Conservation (phyloP, 306 rosid genomes). For the Castanea sativa region DNA sequence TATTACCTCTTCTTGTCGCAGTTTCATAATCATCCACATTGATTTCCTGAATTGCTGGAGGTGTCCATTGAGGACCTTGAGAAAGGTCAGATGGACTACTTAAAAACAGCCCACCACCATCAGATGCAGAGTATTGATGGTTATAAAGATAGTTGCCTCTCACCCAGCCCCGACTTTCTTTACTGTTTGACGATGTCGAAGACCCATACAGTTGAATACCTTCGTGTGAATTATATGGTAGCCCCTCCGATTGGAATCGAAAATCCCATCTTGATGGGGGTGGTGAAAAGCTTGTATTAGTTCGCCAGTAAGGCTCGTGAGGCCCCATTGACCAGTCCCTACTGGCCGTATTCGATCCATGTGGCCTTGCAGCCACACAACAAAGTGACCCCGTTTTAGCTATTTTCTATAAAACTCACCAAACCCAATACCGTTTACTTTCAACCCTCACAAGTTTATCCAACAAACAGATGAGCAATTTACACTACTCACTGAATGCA, state of each 20-base stretch:
- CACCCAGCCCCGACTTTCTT: constrained; percentile 67
- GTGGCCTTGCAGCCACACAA: constrained; percentile 99
- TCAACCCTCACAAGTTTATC: constrained; percentile 27
- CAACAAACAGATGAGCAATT: constrained; percentile 8
- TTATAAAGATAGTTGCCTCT: constrained; percentile 73
- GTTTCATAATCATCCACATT: constrained; percentile 63
- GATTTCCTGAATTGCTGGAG: constrained; percentile 88
- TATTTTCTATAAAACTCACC: constrained; percentile 52
- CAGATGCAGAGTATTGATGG: constrained; percentile 67
- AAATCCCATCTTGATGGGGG: constrained; percentile 86
- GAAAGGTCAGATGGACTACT: constrained; percentile 82
- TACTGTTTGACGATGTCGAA: constrained; percentile 64
- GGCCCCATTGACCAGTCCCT: constrained; percentile 95
- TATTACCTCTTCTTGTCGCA: constrained; percentile 57
- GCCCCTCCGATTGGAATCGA: constrained; percentile 69
- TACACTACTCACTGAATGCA: constrained; percentile 5
- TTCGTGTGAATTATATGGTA: constrained; percentile 56
- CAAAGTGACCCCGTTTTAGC: constrained; percentile 99
- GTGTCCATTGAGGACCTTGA: constrained; percentile 76
- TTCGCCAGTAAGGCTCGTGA: constrained; percentile 86
- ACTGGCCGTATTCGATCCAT: constrained; percentile 80
- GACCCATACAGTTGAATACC: constrained; percentile 52
- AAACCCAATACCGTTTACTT: constrained; percentile 25
- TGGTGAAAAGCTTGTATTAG: constrained; percentile 83
- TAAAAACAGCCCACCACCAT: constrained; percentile 62